These are phyloP conservation scores for Magnolia sinica DNA, from an alignment of 164 flowering plant genomes.

Conservation along the genomic window DNA sequence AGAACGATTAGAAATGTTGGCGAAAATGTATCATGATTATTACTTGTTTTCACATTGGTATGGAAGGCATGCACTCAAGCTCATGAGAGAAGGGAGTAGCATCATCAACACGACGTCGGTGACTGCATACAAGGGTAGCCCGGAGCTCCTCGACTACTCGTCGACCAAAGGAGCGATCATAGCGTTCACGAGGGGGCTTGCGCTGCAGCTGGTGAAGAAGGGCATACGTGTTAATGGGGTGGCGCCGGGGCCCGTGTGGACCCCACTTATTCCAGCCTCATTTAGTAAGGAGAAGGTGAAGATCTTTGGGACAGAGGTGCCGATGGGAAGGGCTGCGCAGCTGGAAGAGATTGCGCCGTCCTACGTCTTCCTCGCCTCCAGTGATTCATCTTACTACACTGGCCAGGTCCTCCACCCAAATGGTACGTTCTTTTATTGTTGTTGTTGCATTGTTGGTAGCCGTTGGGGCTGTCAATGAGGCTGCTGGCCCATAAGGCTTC, in stretches of 20 bases:
- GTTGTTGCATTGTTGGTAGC: no score
- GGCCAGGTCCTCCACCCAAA: slow-evolving; percentile 82
- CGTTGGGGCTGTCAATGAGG: no score
- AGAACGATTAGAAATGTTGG: neutral
- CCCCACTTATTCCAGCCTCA: slow-evolving; percentile 66
- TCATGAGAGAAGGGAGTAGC: slow-evolving; percentile 65
- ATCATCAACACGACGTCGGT: slow-evolving; percentile 75
- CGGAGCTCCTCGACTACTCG: slow-evolving; percentile 58
- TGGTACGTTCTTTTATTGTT: slow-evolving; percentile 31
- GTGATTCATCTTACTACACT: slow-evolving; percentile 54
- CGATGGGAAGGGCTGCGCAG: slow-evolving; percentile 83
- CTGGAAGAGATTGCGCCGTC: slow-evolving; percentile 63
- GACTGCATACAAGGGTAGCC: slow-evolving; percentile 59
- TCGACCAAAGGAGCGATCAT: slow-evolving; percentile 81
- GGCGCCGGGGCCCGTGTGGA: slow-evolving; percentile 81
- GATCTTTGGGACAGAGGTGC: slow-evolving; percentile 52
- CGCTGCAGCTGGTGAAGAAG: slow-evolving; percentile 48
- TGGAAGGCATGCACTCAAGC: slow-evolving; percentile 60
- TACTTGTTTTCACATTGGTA: neutral
- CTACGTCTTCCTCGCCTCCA: slow-evolving; percentile 65
- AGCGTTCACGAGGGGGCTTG: slow-evolving; percentile 60
- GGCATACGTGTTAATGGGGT: slow-evolving; percentile 81
- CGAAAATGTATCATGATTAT: no score
- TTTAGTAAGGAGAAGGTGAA: slow-evolving; percentile 43
- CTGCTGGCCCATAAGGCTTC: no score